These are phyloP conservation scores for Pseudonitzschia multistriata DNA, from an alignment of 108 stramenopile species.

Conservation along the genomic window DNA sequence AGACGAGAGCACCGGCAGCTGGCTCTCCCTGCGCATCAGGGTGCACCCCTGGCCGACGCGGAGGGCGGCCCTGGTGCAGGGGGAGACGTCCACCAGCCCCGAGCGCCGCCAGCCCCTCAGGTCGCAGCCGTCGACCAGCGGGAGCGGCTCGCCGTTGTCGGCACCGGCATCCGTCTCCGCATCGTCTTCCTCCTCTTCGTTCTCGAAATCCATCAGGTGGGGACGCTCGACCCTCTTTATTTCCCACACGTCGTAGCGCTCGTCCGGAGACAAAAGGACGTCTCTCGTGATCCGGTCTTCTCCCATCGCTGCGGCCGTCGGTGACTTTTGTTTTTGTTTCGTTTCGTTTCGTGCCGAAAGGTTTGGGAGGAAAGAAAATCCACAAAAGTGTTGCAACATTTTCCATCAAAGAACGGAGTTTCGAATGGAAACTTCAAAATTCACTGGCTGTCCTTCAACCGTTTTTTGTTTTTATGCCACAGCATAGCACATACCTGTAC, in stretches of 20 bases:
- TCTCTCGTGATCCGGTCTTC: neutral
- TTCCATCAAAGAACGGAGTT: neutral
- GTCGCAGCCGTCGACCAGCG: conserved; percentile 59
- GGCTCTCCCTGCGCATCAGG: conserved; percentile 58
- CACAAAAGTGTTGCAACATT: neutral
- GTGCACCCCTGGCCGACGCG: conserved; percentile 67
- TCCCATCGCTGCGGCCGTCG: neutral
- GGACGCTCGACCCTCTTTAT: conserved; percentile 80
- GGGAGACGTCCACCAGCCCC: conserved; percentile 35
- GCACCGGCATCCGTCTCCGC: neutral
- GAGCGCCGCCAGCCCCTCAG: conserved; percentile 65
- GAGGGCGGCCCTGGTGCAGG: conserved; percentile 30
- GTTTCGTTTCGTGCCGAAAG: neutral
- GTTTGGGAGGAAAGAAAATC: neutral
- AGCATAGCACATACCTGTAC: too few relatives aligned
- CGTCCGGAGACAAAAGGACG: conserved; percentile 50
- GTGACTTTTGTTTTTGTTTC: neutral
- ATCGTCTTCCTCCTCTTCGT: neutral
- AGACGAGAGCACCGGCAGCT: conserved; percentile 46
- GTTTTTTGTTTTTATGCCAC: neutral
- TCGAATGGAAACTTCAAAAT: too few relatives aligned
- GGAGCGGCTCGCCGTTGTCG: conserved; percentile 15
- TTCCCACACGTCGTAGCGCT: conserved; percentile 68
- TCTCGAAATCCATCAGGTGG: conserved; percentile 40
- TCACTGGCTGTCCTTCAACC: neutral